A percentile compares a stretch with the other conserved stretches of the same genome.
These are phyloP conservation scores for Penicillium samsonianum DNA, from an alignment of 495 filamentous ascomycete species.

Conservation along the genomic window DNA sequence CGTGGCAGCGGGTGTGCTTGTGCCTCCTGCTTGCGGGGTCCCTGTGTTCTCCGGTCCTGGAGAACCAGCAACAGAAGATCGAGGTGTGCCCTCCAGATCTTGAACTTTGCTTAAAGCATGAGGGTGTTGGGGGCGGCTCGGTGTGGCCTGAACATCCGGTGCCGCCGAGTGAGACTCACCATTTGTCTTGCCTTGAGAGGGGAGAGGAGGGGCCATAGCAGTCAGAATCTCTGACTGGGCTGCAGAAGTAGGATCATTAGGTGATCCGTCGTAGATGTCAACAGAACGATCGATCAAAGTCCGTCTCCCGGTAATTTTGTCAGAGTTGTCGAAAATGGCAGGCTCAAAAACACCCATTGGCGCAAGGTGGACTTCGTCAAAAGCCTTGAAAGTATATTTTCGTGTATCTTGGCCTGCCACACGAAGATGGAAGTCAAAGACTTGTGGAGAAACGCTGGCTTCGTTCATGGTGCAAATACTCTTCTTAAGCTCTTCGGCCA, in stretches of 20 bases:
- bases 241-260: slow-evolving; percentile 83
- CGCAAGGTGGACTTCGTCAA: slow-evolving; percentile 89
- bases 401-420: slow-evolving; percentile 83
- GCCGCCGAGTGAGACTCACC: slow-evolving; percentile 30
- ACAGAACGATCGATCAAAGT: slow-evolving; percentile 80
- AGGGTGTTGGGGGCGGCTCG: slow-evolving; percentile 38
- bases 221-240: slow-evolving; percentile 80
- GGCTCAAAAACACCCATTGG: slow-evolving; percentile 91
- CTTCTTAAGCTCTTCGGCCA: slow-evolving; percentile 93
- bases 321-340: slow-evolving; percentile 74
- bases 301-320: slow-evolving; percentile 75
- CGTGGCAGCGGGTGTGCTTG: slow-evolving; percentile 33
- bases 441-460: slow-evolving; percentile 75
- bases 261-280: slow-evolving; percentile 87
- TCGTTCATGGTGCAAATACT: slow-evolving; percentile 87
- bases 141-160: slow-evolving; percentile 43
- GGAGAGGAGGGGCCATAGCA: slow-evolving; percentile 60
- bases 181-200: slow-evolving; percentile 41
- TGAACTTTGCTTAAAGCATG: slow-evolving; percentile 52
- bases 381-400: slow-evolving; percentile 92
- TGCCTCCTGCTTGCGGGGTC: slow-evolving; percentile 63
- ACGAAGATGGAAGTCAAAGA: slow-evolving; percentile 84
- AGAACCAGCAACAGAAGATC: slow-evolving; percentile 81
- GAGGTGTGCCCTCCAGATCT: slow-evolving; percentile 67
- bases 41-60: slow-evolving; percentile 74